A percentile compares a stretch with the other conserved stretches of the same genome.
Evolutionary conservation across 129 eudicot genomes (phyloP).

Genomic region (Calendula officinalis): DNA sequence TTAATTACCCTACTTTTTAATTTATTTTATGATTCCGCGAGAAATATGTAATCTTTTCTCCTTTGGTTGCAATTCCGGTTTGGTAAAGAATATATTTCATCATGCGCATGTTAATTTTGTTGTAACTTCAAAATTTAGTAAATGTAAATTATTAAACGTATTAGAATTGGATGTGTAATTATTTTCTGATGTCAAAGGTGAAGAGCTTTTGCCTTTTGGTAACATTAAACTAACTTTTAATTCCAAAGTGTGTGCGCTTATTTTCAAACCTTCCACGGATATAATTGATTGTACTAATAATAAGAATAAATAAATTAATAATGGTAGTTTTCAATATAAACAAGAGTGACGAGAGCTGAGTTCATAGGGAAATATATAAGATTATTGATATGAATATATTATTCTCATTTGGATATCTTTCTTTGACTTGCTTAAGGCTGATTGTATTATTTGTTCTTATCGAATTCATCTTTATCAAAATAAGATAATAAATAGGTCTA

Average conservation of each 20-base stretch:
- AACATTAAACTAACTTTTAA: slow-evolving; percentile 19
- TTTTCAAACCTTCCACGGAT: slow-evolving; percentile 18
- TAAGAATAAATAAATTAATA: not conserved
- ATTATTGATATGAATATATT: not conserved
- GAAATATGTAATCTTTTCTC: not conserved
- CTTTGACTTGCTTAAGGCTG: slow-evolving; percentile 7
- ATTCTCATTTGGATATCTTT: slow-evolving; percentile 7
- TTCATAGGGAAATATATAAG: not conserved
- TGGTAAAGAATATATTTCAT: not conserved
- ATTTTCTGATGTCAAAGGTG: not conserved
- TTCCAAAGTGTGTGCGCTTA: slow-evolving; percentile 7
- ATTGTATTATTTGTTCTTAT: slow-evolving; percentile 12
- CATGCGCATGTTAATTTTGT: slow-evolving; percentile 4
- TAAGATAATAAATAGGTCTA: not conserved
- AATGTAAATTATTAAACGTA: slow-evolving; percentile 23
- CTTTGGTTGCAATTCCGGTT: not conserved
- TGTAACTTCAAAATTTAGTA: slow-evolving; percentile 2
- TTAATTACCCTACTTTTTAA: not conserved
- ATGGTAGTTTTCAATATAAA: slow-evolving; percentile 11
- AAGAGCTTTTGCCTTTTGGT: slow-evolving; percentile 11
- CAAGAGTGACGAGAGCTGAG: slow-evolving; percentile 12
- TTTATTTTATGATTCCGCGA: not conserved
- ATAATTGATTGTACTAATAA: not conserved
- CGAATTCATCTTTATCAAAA: slow-evolving; percentile 1
- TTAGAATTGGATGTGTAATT: not conserved